phyloP scores from a whole-genome alignment of 108 stramenopile genomes.

The Cylindrotheca closterium region DNA sequence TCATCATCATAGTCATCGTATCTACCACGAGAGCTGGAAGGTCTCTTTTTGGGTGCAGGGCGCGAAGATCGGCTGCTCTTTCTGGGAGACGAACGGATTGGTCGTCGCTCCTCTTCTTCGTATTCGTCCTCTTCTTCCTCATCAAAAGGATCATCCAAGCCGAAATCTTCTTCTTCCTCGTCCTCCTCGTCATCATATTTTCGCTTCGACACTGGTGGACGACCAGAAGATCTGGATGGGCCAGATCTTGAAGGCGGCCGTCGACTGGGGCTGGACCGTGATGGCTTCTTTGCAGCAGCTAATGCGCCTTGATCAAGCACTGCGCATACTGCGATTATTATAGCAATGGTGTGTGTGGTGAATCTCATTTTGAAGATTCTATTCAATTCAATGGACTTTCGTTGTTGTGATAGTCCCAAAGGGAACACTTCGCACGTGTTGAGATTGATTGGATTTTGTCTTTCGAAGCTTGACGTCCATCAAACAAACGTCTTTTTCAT shows the following conservation, averaged over 20 bases:
- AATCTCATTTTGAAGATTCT: slow-evolving; percentile 22
- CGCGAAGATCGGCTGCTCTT: slow-evolving; percentile 7
- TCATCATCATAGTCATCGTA: slow-evolving; percentile 32
- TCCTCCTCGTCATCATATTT: slow-evolving; percentile 33
- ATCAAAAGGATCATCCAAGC: slow-evolving; percentile 34
- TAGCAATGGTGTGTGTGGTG: slow-evolving; percentile 13
- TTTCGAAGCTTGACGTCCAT: too few species aligned
- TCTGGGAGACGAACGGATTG: neutral
- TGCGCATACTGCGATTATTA: slow-evolving; percentile 17
- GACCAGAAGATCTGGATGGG: slow-evolving; percentile 14
- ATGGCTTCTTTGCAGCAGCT: slow-evolving; percentile 29
- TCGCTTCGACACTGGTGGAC: slow-evolving; percentile 28
- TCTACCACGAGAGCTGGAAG: slow-evolving; percentile 16
- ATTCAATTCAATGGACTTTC: too few species aligned
- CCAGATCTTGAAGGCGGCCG: slow-evolving; percentile 9
- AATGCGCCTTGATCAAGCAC: slow-evolving; percentile 20
- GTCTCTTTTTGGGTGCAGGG: slow-evolving; percentile 5
- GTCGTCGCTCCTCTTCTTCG: slow-evolving; percentile 19
- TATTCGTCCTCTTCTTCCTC: slow-evolving; percentile 51
- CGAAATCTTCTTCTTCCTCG: slow-evolving; percentile 40
- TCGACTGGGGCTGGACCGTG: slow-evolving; percentile 13
- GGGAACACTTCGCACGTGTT: too few species aligned
- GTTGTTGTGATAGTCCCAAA: too few species aligned
- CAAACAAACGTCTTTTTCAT: too few species aligned
- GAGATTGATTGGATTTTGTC: too few species aligned